These are phyloP conservation scores for Trametes coccinea DNA, from an alignment of 768 basidiomycete genomes.

Conservation along the genomic window DNA sequence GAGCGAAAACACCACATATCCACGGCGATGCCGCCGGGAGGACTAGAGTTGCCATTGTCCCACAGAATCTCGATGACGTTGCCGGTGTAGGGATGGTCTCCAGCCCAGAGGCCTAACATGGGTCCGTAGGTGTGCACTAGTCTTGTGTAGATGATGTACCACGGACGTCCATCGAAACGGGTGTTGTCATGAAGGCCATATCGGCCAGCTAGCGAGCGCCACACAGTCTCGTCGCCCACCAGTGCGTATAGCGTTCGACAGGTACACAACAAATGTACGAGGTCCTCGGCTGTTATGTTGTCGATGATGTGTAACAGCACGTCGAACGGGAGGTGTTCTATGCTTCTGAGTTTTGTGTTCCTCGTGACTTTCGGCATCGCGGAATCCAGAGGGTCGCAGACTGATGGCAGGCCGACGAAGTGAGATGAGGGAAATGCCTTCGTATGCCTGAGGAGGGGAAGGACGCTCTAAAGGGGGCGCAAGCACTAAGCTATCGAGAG, in stretches of 20 bases:
- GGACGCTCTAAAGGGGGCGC: too few relatives aligned
- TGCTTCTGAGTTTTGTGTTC: too few relatives aligned
- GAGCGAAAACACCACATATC: slow-evolving; percentile 15
- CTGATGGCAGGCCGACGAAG: too few relatives aligned
- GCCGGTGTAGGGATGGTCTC: slow-evolving; percentile 24
- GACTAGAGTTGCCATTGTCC: not conserved
- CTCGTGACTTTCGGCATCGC: too few relatives aligned
- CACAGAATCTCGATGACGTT: slow-evolving; percentile 18
- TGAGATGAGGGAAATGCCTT: too few relatives aligned
- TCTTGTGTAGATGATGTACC: slow-evolving; percentile 17
- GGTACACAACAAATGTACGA: slow-evolving; percentile 17
- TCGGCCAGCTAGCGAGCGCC: slow-evolving; percentile 12
- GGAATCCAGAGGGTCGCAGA: too few relatives aligned
- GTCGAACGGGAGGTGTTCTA: slow-evolving; percentile 9
- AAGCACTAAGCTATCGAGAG: too few relatives aligned
- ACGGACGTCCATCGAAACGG: slow-evolving; percentile 21
- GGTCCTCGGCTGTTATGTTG: slow-evolving; percentile 2
- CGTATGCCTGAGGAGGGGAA: too few relatives aligned
- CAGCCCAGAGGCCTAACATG: slow-evolving; percentile 24
- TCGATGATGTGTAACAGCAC: slow-evolving; percentile 9
- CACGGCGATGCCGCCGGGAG: slow-evolving; percentile 15
- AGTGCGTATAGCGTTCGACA: slow-evolving; percentile 12
- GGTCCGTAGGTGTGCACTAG: slow-evolving; percentile 20
- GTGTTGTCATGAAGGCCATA: slow-evolving; percentile 15
- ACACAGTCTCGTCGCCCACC: slow-evolving; percentile 13